phyloP scores from a whole-genome alignment of 352 stramenopile species.

The Phytophthora ramorum region DNA sequence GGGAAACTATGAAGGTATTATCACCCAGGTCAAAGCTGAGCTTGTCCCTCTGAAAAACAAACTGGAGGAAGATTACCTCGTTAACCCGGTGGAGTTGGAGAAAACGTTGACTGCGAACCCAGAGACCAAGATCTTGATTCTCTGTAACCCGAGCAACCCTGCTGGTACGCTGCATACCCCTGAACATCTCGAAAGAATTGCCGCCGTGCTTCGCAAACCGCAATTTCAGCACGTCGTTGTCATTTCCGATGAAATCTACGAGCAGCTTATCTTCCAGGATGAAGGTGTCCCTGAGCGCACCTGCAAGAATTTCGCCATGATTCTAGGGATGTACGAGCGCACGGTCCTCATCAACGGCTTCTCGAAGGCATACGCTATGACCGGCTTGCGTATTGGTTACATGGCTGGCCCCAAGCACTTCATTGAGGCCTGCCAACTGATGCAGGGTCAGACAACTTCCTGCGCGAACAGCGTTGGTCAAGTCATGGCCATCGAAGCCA shows the following conservation, averaged over 20 bases:
- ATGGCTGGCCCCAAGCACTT: conserved; percentile 79
- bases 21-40: conserved; percentile 84
- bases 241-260: conserved; percentile 97
- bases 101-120: conserved; percentile 70
- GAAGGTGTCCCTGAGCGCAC: conserved; percentile 53
- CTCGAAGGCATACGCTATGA: conserved; percentile 97
- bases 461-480: conserved; percentile 93
- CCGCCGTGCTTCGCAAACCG: conserved; percentile 58
- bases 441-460: conserved; percentile 97
- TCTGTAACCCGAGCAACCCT: conserved; percentile 98
- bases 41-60: conserved; percentile 91
- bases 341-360: conserved; percentile 97
- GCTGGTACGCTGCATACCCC: conserved; percentile 86
- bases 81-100: conserved; percentile 87
- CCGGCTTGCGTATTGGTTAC: conserved; percentile 94
- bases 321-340: conserved; percentile 87
- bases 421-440: conserved; percentile 84
- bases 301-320: conserved; percentile 72
- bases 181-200: conserved; percentile 57
- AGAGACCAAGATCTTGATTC: conserved; percentile 88
- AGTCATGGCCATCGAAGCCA: conserved; percentile 88
- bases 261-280: conserved; percentile 94
- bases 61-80: conserved; percentile 91
- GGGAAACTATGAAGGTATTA: conserved; percentile 97
- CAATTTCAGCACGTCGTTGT: conserved; percentile 82